These are phyloP conservation scores for Rhodotorula taiwanensis DNA, from an alignment of 768 basidiomycete genomes.

Conservation along the genomic window DNA sequence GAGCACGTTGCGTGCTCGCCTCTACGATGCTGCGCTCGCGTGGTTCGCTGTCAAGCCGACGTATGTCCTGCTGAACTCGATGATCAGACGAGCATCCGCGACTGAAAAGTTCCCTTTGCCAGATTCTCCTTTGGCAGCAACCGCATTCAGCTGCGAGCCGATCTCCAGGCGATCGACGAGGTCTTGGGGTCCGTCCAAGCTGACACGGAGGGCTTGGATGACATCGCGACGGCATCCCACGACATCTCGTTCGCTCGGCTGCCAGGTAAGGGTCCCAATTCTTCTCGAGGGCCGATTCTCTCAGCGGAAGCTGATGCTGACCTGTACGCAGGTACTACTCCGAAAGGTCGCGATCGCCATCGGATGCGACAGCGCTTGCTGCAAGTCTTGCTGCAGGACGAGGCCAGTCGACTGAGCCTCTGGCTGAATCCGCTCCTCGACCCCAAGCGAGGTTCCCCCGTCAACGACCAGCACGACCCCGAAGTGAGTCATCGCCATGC, in stretches of 20 bases:
- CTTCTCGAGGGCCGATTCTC: neutral
- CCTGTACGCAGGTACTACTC: constrained; percentile 38
- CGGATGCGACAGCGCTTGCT: constrained; percentile 66
- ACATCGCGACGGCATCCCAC: constrained; percentile 49
- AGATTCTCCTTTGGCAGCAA: constrained; percentile 98
- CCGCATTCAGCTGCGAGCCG: constrained; percentile 78
- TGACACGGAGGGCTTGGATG: constrained; percentile 7
- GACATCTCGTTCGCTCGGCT: constrained; percentile 14
- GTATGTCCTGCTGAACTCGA: neutral
- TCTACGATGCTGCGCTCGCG: constrained; percentile 73
- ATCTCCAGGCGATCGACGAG: constrained; percentile 78
- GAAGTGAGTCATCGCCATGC: constrained; percentile 14
- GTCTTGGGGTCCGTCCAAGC: constrained; percentile 49
- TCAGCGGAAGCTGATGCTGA: neutral
- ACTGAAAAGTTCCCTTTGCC: neutral
- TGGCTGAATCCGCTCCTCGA: constrained; percentile 88
- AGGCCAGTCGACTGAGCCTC: constrained; percentile 73
- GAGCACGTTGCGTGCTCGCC: constrained; percentile 60
- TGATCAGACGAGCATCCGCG: no score
- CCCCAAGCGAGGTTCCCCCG: constrained; percentile 59
- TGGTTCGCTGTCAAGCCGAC: constrained; percentile 77
- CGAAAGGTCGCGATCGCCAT: constrained; percentile 59
- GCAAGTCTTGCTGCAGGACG: constrained; percentile 80
- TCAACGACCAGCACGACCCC: neutral
- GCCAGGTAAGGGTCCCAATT: constrained; percentile 38